Percentiles rank a stretch among this genome's conserved stretches.
These are phyloP conservation scores for Ophiostoma quercus DNA, from an alignment of 2,329 filamentous ascomycete species.

Conservation along the genomic window DNA sequence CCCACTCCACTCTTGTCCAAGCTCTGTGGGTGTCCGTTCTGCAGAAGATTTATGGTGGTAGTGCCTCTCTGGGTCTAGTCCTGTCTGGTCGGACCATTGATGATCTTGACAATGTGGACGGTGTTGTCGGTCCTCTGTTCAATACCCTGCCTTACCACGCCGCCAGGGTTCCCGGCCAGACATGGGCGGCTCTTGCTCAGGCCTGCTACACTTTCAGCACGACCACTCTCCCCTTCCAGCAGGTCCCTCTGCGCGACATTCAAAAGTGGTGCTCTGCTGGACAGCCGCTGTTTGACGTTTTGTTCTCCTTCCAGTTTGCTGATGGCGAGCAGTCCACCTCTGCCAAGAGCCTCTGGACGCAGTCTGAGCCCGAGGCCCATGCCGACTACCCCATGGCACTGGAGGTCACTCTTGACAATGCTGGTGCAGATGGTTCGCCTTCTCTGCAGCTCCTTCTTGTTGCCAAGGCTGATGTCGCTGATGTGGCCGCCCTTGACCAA, in stretches of 20 bases:
- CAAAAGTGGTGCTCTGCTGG: constrained; percentile 67
- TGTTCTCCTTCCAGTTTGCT: constrained; percentile 74
- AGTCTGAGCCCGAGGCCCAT: constrained; percentile 43
- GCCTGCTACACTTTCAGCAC: constrained; percentile 68
- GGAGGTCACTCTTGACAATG: constrained; percentile 56
- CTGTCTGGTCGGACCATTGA: constrained; percentile 72
- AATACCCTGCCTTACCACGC: constrained; percentile 74
- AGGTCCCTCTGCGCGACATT: constrained; percentile 72
- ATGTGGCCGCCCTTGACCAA: constrained; percentile 31
- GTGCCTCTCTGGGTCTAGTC: constrained; percentile 63
- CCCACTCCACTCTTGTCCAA: constrained; percentile 73
- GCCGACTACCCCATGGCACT: constrained; percentile 74
- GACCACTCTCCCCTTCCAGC: constrained; percentile 64
- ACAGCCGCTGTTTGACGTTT: constrained; percentile 64
- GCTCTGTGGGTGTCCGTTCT: constrained; percentile 66
- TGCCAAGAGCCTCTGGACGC: constrained; percentile 47
- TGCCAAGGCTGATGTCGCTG: constrained; percentile 43
- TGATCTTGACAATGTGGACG: constrained; percentile 59
- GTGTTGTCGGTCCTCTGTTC: constrained; percentile 76
- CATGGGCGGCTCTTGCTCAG: constrained; percentile 56
- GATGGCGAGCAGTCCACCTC: constrained; percentile 24
- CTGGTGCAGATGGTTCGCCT: not conserved
- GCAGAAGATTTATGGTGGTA: constrained; percentile 43
- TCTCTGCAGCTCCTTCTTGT: constrained; percentile 55
- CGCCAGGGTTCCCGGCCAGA: constrained; percentile 32